Percentiles rank a stretch among this genome's conserved stretches.
phyloP scores from a whole-genome alignment of 495 filamentous ascomycete genomes.

The Mycothermus thermophilus region DNA sequence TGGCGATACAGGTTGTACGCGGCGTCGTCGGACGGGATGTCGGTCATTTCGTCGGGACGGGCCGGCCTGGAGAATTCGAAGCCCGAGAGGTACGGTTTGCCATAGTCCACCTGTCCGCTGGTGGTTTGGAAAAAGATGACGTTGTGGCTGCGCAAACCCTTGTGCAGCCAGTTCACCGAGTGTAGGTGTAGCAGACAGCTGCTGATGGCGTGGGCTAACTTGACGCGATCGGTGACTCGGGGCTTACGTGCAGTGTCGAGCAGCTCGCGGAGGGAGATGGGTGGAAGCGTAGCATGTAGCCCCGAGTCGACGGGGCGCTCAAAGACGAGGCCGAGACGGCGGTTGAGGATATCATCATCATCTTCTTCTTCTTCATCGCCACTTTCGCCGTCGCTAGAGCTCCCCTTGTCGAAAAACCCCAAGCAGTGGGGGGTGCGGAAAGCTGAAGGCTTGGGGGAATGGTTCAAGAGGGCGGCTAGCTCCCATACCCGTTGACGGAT shows the following conservation, averaged over 20 bases:
- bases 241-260: slow-evolving; percentile 16
- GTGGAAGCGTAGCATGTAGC: slow-evolving; percentile 18
- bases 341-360: slow-evolving; percentile 22
- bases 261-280: slow-evolving; percentile 22
- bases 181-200: slow-evolving; percentile 35
- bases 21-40: slow-evolving; percentile 29
- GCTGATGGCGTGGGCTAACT: slow-evolving; percentile 26
- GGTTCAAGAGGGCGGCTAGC: slow-evolving; percentile 27
- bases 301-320: slow-evolving; percentile 19
- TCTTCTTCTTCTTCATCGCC: slow-evolving; percentile 10
- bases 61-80: slow-evolving; percentile 44
- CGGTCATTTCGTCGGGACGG: slow-evolving; percentile 36
- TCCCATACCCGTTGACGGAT: slow-evolving; percentile 26
- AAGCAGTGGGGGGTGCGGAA: slow-evolving; percentile 33
- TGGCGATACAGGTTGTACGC: slow-evolving; percentile 38
- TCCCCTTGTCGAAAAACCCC: slow-evolving; percentile 30
- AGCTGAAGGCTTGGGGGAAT: slow-evolving; percentile 27
- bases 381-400: no score
- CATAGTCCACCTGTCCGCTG: slow-evolving; percentile 16
- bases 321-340: slow-evolving; percentile 25
- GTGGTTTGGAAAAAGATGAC: slow-evolving; percentile 37
- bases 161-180: slow-evolving; percentile 48
- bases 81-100: slow-evolving; percentile 34
- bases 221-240: slow-evolving; percentile 22
- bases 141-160: slow-evolving; percentile 42